A percentile compares a stretch with the other conserved stretches of the same genome.
phyloP scores from a whole-genome alignment of 176 grass and related monocot species.

The Zea luxurians region DNA sequence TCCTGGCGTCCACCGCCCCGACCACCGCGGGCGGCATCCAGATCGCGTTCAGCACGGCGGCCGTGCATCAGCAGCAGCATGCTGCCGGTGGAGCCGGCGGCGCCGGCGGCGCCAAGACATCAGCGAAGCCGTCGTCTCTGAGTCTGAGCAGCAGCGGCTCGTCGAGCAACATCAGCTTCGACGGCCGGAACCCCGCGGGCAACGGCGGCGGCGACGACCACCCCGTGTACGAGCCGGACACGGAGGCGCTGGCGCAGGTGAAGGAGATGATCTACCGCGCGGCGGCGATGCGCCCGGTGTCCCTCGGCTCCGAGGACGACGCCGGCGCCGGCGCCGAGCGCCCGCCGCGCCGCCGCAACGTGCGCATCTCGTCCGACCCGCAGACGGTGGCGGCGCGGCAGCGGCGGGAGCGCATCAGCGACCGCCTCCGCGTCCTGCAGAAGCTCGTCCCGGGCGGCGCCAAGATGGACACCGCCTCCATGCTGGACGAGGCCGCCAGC shows the following conservation, averaged over 20 bases:
- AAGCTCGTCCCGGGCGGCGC: slow-evolving; percentile 73
- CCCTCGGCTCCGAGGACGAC: slow-evolving; percentile 43
- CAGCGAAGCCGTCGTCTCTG: slow-evolving; percentile 34
- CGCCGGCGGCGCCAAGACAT: slow-evolving; percentile 9
- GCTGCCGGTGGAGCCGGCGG: background rate
- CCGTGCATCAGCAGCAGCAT: background rate
- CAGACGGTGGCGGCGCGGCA: slow-evolving; percentile 79
- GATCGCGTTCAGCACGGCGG: slow-evolving; percentile 47
- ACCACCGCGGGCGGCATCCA: slow-evolving; percentile 41
- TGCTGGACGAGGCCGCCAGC: slow-evolving; percentile 87
- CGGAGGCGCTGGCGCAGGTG: slow-evolving; percentile 78
- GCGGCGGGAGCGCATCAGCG: slow-evolving; percentile 72
- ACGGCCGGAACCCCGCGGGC: slow-evolving; percentile 23
- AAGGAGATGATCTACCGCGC: slow-evolving; percentile 87
- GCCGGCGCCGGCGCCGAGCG: slow-evolving; percentile 32
- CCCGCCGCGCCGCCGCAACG: slow-evolving; percentile 69
- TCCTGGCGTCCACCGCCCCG: slow-evolving; percentile 27
- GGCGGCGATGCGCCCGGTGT: slow-evolving; percentile 69
- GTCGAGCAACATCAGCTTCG: slow-evolving; percentile 69
- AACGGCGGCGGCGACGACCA: background rate
- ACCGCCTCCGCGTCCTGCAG: slow-evolving; percentile 73
- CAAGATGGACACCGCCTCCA: slow-evolving; percentile 91
- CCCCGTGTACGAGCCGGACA: slow-evolving; percentile 59
- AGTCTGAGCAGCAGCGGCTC: slow-evolving; percentile 27
- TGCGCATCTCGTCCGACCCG: slow-evolving; percentile 74